Evolutionary conservation across 768 basidiomycete species (phyloP).

Genomic region (Lentinula raphanica): DNA sequence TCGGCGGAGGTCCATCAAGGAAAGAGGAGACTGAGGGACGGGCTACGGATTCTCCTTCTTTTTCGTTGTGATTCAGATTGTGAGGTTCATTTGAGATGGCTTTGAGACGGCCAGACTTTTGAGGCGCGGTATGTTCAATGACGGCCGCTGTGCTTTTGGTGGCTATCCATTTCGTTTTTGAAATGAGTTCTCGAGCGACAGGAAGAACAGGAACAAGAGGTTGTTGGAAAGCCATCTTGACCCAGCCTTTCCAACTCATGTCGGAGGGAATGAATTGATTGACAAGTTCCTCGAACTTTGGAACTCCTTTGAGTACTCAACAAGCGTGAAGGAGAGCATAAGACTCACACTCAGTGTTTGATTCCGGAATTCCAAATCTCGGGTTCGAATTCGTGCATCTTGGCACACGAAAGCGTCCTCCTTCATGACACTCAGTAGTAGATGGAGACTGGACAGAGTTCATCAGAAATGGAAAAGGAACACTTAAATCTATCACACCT

Average conservation of each 20-base stretch:
- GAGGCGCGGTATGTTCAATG: constrained; percentile 23
- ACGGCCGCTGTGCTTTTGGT: constrained; percentile 32
- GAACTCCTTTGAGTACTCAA: constrained; percentile 1
- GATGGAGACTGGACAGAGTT: constrained; percentile 45
- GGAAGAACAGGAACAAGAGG: constrained; percentile 73
- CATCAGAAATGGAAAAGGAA: constrained; percentile 14
- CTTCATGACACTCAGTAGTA: constrained; percentile 74
- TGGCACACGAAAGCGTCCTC: constrained; percentile 82
- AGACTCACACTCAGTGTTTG: constrained; percentile 72
- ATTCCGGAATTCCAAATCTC: constrained; percentile 76
- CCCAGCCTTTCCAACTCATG: constrained; percentile 76
- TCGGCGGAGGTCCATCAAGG: neutral
- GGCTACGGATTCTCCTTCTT: neutral
- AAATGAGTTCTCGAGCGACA: constrained; percentile 70
- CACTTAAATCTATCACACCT: constrained; percentile 39
- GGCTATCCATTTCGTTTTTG: constrained; percentile 70
- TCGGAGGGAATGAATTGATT: constrained; percentile 77
- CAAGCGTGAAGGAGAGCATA: neutral
- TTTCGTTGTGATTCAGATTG: neutral
- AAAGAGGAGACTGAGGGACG: neutral
- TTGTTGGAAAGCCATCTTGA: constrained; percentile 79
- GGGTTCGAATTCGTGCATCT: constrained; percentile 74
- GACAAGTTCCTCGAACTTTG: constrained; percentile 72
- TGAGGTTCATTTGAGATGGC: neutral
- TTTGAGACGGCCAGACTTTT: constrained; percentile 11